Conservation (phyloP, 768 basidiomycete species). For the Boletellus emodensis region DNA sequence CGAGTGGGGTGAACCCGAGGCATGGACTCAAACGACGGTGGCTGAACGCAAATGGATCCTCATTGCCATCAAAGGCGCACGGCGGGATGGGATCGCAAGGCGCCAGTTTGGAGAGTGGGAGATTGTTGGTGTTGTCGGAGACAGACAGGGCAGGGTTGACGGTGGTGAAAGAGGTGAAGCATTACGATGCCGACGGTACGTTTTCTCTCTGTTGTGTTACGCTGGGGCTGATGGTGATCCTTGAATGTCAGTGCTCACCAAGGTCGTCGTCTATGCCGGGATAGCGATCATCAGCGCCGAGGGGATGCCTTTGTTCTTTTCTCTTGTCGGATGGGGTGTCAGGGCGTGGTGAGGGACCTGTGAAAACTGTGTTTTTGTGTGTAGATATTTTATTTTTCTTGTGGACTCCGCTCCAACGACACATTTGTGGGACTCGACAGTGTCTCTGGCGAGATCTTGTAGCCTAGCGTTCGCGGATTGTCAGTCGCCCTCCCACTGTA, state of each 20-base stretch:
- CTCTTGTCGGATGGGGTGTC: slow-evolving; percentile 66
- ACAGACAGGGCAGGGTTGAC: slow-evolving; percentile 29
- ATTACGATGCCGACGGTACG: slow-evolving; percentile 85
- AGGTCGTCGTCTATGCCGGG: slow-evolving; percentile 86
- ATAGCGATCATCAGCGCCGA: slow-evolving; percentile 70
- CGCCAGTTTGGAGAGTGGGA: slow-evolving; percentile 22
- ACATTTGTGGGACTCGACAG: too few relatives aligned
- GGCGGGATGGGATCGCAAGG: slow-evolving; percentile 26
- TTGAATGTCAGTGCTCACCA: slow-evolving; percentile 63
- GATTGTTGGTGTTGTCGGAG: slow-evolving; percentile 14
- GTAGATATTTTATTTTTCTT: too few relatives aligned
- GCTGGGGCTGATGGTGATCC: neutral
- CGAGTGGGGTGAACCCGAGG: slow-evolving; percentile 37
- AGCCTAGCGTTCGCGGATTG: too few relatives aligned
- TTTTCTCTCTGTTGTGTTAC: slow-evolving; percentile 12
- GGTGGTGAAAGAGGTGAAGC: slow-evolving; percentile 42
- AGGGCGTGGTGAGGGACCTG: slow-evolving; percentile 30
- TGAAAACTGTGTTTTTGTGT: neutral
- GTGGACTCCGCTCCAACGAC: too few relatives aligned
- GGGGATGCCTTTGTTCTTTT: slow-evolving; percentile 62
- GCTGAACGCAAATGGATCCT: neutral
- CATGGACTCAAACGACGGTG: slow-evolving; percentile 27
- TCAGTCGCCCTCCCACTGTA: too few relatives aligned
- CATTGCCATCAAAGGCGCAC: slow-evolving; percentile 4
- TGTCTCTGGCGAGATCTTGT: too few relatives aligned